Evolutionary conservation across 441 rosid genomes (phyloP), one percentile per base, ranked within the genome.

Genomic region (Sinapis alba): DNA sequence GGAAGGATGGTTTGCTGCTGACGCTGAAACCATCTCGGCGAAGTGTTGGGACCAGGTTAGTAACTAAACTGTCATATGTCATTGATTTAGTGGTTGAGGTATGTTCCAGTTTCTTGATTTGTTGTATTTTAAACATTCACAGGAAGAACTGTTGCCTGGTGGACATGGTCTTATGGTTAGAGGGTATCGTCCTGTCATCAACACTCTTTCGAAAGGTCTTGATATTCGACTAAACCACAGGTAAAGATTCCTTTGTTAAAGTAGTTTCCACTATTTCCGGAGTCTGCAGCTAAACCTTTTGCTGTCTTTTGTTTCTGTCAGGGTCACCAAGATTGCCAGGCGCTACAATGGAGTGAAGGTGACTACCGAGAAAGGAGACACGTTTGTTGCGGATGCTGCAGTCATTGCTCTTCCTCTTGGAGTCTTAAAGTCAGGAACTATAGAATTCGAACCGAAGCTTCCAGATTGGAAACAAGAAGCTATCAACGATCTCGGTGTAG

Each of bases 1-100:
- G 98, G 98, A 96, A 84, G 97, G 98, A 51, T 93, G 99, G 98
- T 96, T 96, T 83, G 99, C 97, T 75, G 93, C 99, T 66, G 99
- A 96, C 84, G 92, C 98, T 30, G 97, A 96, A 66, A 90, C 94
- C 63, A 96, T 96, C 68, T 93, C 99, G 1, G 83, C 88, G 21
- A 90, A 84, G 79, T 76, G 87, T 71, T 96, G 98, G 99, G 98
- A 93, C 80, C 83, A 93, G 92, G 99, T 81, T 63, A 77, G 79
- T 63, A 0, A 58, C 63, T 50, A 13, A 9, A 30, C 36, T 6
- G 0, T 0, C 6, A 3, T 57, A 1, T 12, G 3, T 27, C 19
- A 13, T 58, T 0, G 10, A 16, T 36, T 78, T 19, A 54, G 65
- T 72, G 19, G 58, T 71, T 59, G 53, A 38, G 18, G 60, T 60